Conservation (phyloP, 2,329 filamentous ascomycete species). For the Onygena corvina region DNA sequence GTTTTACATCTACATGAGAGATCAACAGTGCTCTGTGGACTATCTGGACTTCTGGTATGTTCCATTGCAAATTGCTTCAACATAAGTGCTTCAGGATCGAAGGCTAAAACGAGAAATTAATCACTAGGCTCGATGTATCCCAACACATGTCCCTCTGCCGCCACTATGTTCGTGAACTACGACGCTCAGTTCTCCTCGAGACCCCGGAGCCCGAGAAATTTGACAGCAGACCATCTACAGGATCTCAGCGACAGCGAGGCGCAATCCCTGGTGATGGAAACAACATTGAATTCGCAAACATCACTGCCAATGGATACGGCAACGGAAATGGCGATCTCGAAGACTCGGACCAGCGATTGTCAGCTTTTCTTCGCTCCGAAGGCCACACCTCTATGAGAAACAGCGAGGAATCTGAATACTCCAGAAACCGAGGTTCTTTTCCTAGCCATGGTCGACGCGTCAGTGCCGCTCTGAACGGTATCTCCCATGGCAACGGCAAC, state of each 20-base stretch:
- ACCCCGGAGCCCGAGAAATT: constrained; percentile 80
- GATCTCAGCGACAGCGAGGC: constrained; percentile 6
- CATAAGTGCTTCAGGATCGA: too few relatives aligned
- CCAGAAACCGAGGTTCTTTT: constrained; percentile 28
- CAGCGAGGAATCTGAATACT: constrained; percentile 38
- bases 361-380: constrained; percentile 65
- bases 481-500: constrained; percentile 37
- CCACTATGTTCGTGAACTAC: constrained; percentile 90
- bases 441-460: constrained; percentile 41
- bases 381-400: constrained; percentile 40
- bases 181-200: constrained; percentile 80
- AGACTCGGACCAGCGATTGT: constrained; percentile 78
- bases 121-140: constrained; percentile 83
- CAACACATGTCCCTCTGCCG: constrained; percentile 96
- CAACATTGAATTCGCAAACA: neutral
- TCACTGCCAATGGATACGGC: constrained; percentile 32
- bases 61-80: constrained; percentile 2
- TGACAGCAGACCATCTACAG: constrained; percentile 49
- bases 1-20: constrained; percentile 99
- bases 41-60: constrained; percentile 95
- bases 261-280: neutral
- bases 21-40: constrained; percentile 94
- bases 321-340: constrained; percentile 52
- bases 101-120: too few relatives aligned
- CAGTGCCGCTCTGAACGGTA: constrained; percentile 51